Evolutionary conservation across 371 early-diverging fungal genomes (phyloP), one percentile per base, ranked within the genome.

Genomic region (Actinomucor elegans): DNA sequence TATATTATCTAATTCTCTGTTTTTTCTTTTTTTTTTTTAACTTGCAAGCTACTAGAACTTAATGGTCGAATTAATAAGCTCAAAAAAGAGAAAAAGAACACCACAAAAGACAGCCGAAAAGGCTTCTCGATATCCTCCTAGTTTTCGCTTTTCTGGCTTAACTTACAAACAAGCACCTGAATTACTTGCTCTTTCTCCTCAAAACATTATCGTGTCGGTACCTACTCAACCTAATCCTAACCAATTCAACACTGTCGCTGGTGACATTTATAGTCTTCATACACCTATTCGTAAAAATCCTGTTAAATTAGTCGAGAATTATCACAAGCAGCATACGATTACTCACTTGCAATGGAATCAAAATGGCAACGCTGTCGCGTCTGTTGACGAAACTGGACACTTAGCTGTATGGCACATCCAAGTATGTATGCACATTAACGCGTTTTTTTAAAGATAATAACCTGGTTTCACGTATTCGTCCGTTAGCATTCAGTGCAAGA

Each of bases 291-390:
- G 53, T 33, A 75, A 71, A 37, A 38, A 48, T 5, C 56, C 59
- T 12, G 43, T 77, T 23, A 52, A 57, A 17, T 20, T 69, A 32
- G 64, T 72, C 27, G 59, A 74, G 50, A 37, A 68, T 11, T 61
- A 61, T 26, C 78, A 77, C 27, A 59, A 67, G 32, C 68, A 70
- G 12, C 41, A 69, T 48, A 59, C 64, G 11, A 67, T 77, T 28
- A 72, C 73, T 1, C 78, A 77, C 43, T 38, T 72, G 14, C 40
- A 70, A 33, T 77, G 78, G 78, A 61, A 74, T 55, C 69, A 64
- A 55, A 66, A 69, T 15, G 78, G 78, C 8, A 70, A 67, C 9
- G 42, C 61, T 3, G 51, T 77, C 33, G 69, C 73, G n/a, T 66
- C 75, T 11, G 61, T 60, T 18, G 78, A 77, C 55, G 78, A 77